Conservation (phyloP, 2,329 filamentous ascomycete genomes). For the Chrysosporium keratinophilum region DNA sequence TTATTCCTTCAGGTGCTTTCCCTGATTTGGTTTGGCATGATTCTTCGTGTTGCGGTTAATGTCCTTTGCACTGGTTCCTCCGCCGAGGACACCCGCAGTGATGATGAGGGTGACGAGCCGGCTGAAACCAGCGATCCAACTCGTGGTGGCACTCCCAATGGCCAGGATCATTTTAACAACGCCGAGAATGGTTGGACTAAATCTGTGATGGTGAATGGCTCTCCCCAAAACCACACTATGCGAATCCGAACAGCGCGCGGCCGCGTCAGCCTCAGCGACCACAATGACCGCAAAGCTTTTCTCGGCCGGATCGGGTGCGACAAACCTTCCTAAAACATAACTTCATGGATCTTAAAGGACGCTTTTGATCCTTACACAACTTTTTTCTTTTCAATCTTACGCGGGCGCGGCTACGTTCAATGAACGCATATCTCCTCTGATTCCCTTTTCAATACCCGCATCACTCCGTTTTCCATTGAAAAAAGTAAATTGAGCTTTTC, state of each 20-base stretch:
- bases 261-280: constrained; percentile 31
- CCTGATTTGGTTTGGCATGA: constrained; percentile 82
- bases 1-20: constrained; percentile 70
- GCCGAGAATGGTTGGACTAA: constrained; percentile 26
- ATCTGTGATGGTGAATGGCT: constrained; percentile 23
- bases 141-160: constrained; percentile 21
- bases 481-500: background rate
- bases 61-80: constrained; percentile 60
- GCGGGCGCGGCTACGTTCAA: background rate
- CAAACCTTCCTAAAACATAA: constrained; percentile 18
- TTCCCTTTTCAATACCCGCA: constrained; percentile 1
- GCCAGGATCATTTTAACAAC: constrained; percentile 21
- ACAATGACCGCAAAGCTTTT: constrained; percentile 31
- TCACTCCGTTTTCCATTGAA: background rate
- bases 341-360: background rate
- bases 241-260: constrained; percentile 29
- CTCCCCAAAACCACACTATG: constrained; percentile 20
- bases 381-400: constrained; percentile 1
- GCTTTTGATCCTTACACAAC: background rate
- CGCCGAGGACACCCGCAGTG: constrained; percentile 79
- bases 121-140: background rate
- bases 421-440: background rate
- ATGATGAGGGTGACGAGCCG: constrained; percentile 62
- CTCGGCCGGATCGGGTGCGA: constrained; percentile 27
- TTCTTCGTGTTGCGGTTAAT: constrained; percentile 67